Base-by-base conservation (phyloP, 768 basidiomycete genomes). In the Coprinopsis sp. region DNA sequence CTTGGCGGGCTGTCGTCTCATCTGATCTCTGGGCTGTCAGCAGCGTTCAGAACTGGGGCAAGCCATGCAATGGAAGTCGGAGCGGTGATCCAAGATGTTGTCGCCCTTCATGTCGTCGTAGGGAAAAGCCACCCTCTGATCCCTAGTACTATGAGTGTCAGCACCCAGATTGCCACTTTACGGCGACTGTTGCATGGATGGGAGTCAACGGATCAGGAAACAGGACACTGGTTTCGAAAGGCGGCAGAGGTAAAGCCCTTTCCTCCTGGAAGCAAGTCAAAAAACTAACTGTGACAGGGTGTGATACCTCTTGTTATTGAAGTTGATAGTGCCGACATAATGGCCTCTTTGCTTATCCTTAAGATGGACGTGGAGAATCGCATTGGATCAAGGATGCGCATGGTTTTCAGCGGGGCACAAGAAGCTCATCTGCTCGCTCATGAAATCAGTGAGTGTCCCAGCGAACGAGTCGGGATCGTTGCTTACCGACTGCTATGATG, bases 291-390 rank as follows among this genome's bases (percentile, higher is more conserved):
- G 23, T 51, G 22, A 36, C 46, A 84, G 77, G 82, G 84, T 14
- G 65, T 78, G 7, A 64, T 86, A 29, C 81, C 84, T 1, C 63
- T 91, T 33, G 80, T 90, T 4, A 65, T 89, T 14, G 74, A 82
- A 29, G 82, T 82, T 5, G 67, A 81, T 51, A 83, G 71, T 55
- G 82, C 82, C 12, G 87, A 91, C 55, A 74, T 81, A 22, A 89
- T 91, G 74, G 81, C 83, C 2, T 74, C 77, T 1, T 64, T 91
- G 27, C 61, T 91, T 37, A 69, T 76, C 18, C 65, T 91, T 54
- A 90, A 89, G 63, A 64, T 68, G 12, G 81, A 90, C 51, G 72
- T 85, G 21, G 83, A 85, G 47, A 68, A 72, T 42, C 70, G 64
- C 28, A 72, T 77, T 34, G 79, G 79, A 8, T 73, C 76, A 28